phyloP scores from a whole-genome alignment of 23 red algal genomes.

The Gracilaria vermiculophylla region DNA sequence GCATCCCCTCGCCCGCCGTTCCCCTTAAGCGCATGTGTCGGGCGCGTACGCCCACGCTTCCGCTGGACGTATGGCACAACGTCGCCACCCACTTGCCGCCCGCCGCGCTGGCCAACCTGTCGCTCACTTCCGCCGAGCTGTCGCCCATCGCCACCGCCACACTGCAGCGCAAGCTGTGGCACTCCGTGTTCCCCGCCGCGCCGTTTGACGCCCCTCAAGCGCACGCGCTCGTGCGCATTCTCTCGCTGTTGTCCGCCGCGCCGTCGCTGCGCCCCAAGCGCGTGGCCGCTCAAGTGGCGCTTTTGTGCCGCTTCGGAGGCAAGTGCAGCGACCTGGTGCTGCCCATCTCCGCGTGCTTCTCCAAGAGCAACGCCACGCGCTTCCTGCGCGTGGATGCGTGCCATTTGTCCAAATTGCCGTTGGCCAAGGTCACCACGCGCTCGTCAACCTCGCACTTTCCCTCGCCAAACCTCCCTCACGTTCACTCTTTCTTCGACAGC shows the following conservation, averaged over 20 bases:
- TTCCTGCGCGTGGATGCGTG: not conserved
- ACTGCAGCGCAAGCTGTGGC: constrained; percentile 1
- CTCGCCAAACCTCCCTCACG: not conserved
- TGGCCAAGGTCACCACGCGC: not conserved
- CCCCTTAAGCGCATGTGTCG: not conserved
- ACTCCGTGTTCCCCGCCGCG: not conserved
- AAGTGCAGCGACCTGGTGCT: not conserved
- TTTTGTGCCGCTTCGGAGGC: not conserved
- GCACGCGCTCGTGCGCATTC: not conserved
- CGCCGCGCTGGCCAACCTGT: not conserved
- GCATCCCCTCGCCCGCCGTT: no score
- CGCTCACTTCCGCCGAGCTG: not conserved
- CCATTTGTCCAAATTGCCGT: not conserved
- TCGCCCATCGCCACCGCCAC: not conserved
- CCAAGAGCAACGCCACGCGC: not conserved
- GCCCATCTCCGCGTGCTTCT: not conserved
- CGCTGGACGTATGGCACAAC: not conserved
- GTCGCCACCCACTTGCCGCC: not conserved
- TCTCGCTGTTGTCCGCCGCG: not conserved
- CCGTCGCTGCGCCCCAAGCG: not conserved
- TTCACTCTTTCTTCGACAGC: not conserved
- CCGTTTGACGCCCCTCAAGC: not conserved
- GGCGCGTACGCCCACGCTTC: not conserved
- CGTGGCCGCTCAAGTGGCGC: not conserved
- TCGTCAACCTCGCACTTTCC: not conserved